A percentile compares a stretch with the other conserved stretches of the same genome.
These are phyloP conservation scores for Boletus rex-veris DNA, from an alignment of 768 basidiomycete genomes.

Conservation along the genomic window DNA sequence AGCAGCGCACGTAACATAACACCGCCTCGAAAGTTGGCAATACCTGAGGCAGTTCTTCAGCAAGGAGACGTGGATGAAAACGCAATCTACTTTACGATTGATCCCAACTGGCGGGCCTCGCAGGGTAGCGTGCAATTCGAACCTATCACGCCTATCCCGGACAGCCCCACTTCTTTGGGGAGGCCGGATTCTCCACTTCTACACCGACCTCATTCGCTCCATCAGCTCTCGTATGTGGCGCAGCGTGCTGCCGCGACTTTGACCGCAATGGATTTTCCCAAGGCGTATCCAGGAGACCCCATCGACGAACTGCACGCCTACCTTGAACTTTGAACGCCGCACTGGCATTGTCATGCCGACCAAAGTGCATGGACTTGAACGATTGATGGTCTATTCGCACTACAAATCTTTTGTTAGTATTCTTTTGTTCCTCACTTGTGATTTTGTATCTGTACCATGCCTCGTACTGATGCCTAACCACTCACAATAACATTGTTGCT, in stretches of 20 bases:
- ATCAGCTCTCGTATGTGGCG: conserved; percentile 11
- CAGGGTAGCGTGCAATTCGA: conserved; percentile 19
- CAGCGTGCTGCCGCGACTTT: background rate
- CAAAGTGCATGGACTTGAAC: too few species aligned
- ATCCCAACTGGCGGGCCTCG: conserved; percentile 22
- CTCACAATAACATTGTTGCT: conserved; percentile 8
- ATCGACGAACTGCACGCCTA: conserved; percentile 25
- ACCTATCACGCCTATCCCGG: conserved; percentile 25
- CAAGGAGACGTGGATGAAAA: conserved; percentile 16
- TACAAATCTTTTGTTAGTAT: background rate
- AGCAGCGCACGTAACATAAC: background rate
- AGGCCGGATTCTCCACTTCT: conserved; percentile 24
- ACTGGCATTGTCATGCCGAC: background rate
- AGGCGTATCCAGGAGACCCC: background rate
- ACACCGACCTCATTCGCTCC: conserved; percentile 20
- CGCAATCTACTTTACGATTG: conserved; percentile 30
- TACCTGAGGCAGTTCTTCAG: background rate
- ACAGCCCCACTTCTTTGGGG: conserved; percentile 2
- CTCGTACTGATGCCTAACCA: background rate
- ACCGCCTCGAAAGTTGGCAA: background rate
- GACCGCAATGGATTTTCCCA: background rate
- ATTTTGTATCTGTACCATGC: conserved; percentile 1
- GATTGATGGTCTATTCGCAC: too few species aligned
- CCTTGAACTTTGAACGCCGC: conserved; percentile 14
- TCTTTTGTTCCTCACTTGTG: background rate